These are phyloP conservation scores for Aspergillus indologenus DNA, from an alignment of 495 filamentous ascomycete genomes.

Conservation along the genomic window DNA sequence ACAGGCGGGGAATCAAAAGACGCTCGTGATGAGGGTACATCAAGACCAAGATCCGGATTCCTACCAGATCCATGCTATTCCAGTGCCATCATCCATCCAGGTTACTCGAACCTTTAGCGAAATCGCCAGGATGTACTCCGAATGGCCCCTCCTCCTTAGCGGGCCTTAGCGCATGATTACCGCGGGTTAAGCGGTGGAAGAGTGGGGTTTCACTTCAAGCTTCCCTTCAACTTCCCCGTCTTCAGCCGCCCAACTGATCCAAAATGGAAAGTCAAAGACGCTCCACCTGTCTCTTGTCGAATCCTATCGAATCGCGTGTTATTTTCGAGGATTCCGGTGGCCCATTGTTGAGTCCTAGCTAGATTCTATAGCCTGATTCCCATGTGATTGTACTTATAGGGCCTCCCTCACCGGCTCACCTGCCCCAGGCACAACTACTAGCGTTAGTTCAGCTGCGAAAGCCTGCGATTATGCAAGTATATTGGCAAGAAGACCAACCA, in stretches of 20 bases:
- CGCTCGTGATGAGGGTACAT: background rate
- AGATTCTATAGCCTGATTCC: background rate
- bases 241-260: background rate
- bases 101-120: background rate
- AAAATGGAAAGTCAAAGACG: background rate
- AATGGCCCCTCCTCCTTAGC: constrained; percentile 1
- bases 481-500: constrained; percentile 1
- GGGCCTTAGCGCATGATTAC: constrained; percentile 3
- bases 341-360: background rate
- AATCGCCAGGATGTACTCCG: constrained; percentile 1
- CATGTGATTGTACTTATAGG: background rate
- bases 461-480: background rate
- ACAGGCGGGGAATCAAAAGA: background rate
- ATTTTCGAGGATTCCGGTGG: background rate
- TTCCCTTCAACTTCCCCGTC: background rate
- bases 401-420: background rate
- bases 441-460: background rate
- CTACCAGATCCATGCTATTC: background rate
- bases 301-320: constrained; percentile 3
- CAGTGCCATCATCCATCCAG: background rate
- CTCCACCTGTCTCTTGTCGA: background rate
- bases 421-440: background rate
- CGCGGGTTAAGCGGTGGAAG: background rate
- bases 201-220: background rate
- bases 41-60: background rate